Percentiles rank a stretch among this genome's conserved stretches.
Conservation (phyloP, 306 rosid species). For the Sechiopsis laciniata region DNA sequence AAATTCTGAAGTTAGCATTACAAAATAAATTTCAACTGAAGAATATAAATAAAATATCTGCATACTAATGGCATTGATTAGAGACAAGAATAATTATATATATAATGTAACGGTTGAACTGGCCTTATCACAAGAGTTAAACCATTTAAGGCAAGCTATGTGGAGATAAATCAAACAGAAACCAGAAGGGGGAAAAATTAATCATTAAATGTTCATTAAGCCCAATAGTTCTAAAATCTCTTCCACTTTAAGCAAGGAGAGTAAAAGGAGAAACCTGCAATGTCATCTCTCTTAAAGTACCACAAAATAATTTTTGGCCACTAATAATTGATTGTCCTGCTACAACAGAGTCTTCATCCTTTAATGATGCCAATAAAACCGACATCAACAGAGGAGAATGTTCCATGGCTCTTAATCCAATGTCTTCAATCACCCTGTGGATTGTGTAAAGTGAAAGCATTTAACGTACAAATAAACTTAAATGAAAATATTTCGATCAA, state of each 20-base stretch:
- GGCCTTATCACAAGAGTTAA: background rate
- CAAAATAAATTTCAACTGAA: no score
- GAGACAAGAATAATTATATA: background rate
- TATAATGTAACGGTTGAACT: background rate
- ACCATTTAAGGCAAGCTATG: background rate
- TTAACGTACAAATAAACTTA: no score
- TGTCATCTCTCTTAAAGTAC: constrained; percentile 65
- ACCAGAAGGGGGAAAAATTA: background rate
- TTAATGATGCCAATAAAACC: constrained; percentile 50
- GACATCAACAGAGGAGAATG: constrained; percentile 56
- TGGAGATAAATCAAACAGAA: background rate
- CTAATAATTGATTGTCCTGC: constrained; percentile 58
- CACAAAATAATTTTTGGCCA: constrained; percentile 52
- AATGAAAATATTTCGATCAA: background rate
- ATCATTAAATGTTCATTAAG: background rate
- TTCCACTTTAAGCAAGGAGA: constrained; percentile 1
- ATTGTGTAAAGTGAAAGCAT: constrained; percentile 9
- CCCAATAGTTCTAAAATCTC: background rate
- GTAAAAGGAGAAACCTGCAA: constrained; percentile 53
- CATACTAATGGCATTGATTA: background rate
- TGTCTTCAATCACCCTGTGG: constrained; percentile 73
- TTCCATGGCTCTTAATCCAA: constrained; percentile 66
- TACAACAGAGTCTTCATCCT: constrained; percentile 47
- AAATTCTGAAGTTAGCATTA: constrained; percentile 24
- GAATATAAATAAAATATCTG: no score